A percentile compares a stretch with the other conserved stretches of the same genome.
phyloP scores from a whole-genome alignment of 2,329 filamentous ascomycete species.

The Xylariaceae sp. region DNA sequence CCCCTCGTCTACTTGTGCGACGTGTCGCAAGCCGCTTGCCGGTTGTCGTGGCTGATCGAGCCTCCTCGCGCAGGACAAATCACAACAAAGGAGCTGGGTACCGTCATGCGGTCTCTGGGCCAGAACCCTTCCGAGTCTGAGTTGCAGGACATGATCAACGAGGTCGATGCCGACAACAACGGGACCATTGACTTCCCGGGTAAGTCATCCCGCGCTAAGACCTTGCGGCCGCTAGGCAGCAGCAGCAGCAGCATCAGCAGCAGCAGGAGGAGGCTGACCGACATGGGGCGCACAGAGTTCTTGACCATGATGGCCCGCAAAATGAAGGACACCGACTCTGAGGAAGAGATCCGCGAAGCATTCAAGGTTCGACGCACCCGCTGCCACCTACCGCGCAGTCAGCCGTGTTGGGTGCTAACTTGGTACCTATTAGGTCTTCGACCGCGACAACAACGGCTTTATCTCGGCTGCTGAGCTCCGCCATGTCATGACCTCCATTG shows the following conservation, averaged over 20 bases:
- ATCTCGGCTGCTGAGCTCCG: constrained; percentile 83
- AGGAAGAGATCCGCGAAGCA: constrained; percentile 83
- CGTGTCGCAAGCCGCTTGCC: neutral
- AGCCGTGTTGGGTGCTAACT: constrained; percentile 10
- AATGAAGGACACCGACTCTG: constrained; percentile 90
- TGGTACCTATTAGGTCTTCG: constrained; percentile 52
- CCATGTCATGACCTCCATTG: constrained; percentile 87
- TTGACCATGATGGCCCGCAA: constrained; percentile 91
- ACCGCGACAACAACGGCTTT: constrained; percentile 87
- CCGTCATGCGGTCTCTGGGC: constrained; percentile 82
- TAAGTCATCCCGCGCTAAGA: constrained; percentile 35
- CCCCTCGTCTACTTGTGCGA: neutral
- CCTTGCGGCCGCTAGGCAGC: neutral
- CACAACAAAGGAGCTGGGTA: constrained; percentile 84
- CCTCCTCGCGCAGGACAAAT: constrained; percentile 63
- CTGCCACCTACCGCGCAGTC: constrained; percentile 3
- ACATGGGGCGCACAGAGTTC: constrained; percentile 56
- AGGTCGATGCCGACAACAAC: constrained; percentile 88
- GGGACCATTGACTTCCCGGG: constrained; percentile 88
- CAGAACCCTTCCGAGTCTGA: constrained; percentile 88
- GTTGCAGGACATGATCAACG: constrained; percentile 90
- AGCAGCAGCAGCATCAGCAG: constrained; percentile 2
- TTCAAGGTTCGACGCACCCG: constrained; percentile 59
- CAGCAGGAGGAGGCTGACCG: constrained; percentile 25
- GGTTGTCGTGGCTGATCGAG: neutral